Conservation (phyloP, 306 rosid species). For the Gillenia trifoliata region DNA sequence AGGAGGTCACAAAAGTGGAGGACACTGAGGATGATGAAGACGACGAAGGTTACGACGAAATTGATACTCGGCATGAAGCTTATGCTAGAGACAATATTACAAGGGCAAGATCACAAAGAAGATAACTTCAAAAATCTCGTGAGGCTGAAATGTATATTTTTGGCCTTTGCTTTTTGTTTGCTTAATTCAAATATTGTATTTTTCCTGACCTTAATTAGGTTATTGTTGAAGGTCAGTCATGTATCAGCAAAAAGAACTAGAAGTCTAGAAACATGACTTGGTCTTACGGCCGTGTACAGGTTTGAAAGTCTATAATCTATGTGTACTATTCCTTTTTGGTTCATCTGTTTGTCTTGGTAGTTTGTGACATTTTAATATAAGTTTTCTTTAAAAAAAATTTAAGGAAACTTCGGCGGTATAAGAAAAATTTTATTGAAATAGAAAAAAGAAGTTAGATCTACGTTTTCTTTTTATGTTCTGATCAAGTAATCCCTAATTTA, state of each 20-base stretch:
- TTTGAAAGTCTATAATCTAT: neutral
- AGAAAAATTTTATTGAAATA: too few relatives aligned
- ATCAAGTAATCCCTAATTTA: too few relatives aligned
- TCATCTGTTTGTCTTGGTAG: neutral
- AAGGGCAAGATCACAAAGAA: slow-evolving; percentile 25
- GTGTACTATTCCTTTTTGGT: neutral
- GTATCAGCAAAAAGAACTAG: neutral
- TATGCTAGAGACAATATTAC: slow-evolving; percentile 18
- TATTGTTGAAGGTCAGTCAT: neutral
- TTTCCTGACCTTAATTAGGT: neutral
- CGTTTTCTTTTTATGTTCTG: too few relatives aligned
- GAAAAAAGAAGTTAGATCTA: too few relatives aligned
- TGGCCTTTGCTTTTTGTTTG: neutral
- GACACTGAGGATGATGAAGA: slow-evolving; percentile 17
- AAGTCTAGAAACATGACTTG: neutral
- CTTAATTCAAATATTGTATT: neutral
- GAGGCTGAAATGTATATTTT: neutral
- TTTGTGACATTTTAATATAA: neutral
- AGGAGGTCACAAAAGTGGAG: slow-evolving; percentile 9
- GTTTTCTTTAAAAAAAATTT: too few relatives aligned
- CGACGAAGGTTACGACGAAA: slow-evolving; percentile 26
- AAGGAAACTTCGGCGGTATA: too few relatives aligned
- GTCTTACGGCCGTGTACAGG: slow-evolving; percentile 12
- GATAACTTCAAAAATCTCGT: slow-evolving; percentile 22
- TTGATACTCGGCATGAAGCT: slow-evolving; percentile 26